phyloP scores from a whole-genome alignment of 1,139 yeast species.

The Lodderomyces metapsilosis region DNA sequence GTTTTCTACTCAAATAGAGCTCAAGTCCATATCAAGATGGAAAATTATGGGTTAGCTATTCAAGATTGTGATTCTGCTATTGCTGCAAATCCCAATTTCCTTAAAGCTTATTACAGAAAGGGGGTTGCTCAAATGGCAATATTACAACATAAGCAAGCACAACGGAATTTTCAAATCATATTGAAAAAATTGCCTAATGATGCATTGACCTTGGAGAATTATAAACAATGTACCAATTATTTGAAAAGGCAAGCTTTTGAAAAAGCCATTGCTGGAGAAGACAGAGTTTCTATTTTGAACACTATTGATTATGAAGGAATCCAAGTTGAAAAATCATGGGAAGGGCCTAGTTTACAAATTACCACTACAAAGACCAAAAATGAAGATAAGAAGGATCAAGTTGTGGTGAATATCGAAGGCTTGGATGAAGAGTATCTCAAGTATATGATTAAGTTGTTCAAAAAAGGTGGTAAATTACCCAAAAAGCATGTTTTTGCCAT shows the following conservation, averaged over 20 bases:
- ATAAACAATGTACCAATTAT: conserved; percentile 63
- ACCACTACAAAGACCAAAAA: conserved; percentile 17
- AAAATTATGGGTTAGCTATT: conserved; percentile 83
- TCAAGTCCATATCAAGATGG: conserved; percentile 81
- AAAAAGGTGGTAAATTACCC: conserved; percentile 71
- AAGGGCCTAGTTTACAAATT: conserved; percentile 60
- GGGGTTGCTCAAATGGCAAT: conserved; percentile 83
- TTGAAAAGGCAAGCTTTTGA: conserved; percentile 80
- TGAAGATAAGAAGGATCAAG: conserved; percentile 17
- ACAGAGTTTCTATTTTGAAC: conserved; percentile 34
- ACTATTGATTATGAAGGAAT: conserved; percentile 50
- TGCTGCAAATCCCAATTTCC: conserved; percentile 60
- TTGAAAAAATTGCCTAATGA: conserved; percentile 68
- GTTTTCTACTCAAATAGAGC: conserved; percentile 86
- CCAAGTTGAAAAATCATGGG: conserved; percentile 57
- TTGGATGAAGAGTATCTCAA: conserved; percentile 53
- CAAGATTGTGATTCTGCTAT: conserved; percentile 75
- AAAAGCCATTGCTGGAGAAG: conserved; percentile 76
- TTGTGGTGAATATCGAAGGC: conserved; percentile 30
- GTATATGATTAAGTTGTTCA: conserved; percentile 66
- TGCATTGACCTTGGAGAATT: conserved; percentile 60
- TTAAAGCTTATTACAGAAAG: conserved; percentile 79
- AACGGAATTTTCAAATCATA: conserved; percentile 64
- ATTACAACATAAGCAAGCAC: conserved; percentile 72
- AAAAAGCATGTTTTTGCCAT: conserved; percentile 84